Conservation (phyloP, 768 basidiomycete species). For the Brasilioporus rufonigricans region DNA sequence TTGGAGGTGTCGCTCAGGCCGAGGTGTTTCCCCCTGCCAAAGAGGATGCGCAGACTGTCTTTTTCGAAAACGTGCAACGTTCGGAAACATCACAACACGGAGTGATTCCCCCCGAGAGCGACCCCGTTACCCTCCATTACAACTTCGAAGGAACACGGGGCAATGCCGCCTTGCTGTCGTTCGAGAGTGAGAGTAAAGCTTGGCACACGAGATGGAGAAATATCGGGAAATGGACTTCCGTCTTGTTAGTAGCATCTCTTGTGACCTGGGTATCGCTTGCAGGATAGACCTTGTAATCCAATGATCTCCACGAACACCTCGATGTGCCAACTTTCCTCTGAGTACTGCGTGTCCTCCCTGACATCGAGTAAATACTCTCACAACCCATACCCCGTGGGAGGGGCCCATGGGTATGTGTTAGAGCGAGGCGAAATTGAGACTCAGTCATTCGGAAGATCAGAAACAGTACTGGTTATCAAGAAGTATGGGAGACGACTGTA, state of each 20-base stretch:
- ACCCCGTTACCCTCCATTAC: not conserved
- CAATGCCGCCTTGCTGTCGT: not conserved
- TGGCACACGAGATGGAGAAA: slow-evolving; percentile 24
- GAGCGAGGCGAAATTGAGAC: too few species aligned
- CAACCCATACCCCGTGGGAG: too few species aligned
- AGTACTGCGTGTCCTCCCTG: not conserved
- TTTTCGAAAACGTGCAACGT: not conserved
- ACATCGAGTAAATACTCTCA: too few species aligned
- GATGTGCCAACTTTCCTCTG: not conserved
- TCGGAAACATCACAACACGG: not conserved
- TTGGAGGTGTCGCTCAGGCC: slow-evolving; percentile 84
- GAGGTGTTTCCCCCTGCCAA: slow-evolving; percentile 48
- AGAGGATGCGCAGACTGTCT: not conserved
- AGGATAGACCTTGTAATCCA: slow-evolving; percentile 8
- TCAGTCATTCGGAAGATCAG: too few species aligned
- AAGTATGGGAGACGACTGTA: too few species aligned
- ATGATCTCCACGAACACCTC: too few species aligned
- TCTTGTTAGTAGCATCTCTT: slow-evolving; percentile 24
- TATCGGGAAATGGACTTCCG: slow-evolving; percentile 29
- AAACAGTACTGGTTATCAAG: too few species aligned
- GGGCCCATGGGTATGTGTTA: too few species aligned
- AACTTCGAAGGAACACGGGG: not conserved
- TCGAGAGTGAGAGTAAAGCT: not conserved
- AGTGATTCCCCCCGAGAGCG: not conserved
- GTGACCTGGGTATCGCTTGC: slow-evolving; percentile 29